Conservation (phyloP, 345 rosid genomes). For the Dipteronia dyeriana region DNA sequence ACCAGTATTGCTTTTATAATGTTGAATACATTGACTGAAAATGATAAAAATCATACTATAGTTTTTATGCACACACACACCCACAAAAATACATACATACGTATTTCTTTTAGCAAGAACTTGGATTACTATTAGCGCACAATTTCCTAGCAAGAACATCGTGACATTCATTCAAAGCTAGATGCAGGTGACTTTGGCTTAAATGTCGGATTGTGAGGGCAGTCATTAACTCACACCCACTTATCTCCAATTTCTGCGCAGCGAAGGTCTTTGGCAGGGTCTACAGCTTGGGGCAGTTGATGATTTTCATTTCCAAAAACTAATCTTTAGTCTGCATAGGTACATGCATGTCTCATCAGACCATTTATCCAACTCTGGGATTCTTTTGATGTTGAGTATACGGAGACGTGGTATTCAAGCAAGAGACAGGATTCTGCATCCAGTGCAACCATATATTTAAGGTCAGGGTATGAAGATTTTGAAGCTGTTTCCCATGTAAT, state of each 20-base stretch:
- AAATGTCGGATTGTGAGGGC: background rate
- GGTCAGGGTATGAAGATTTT: no score
- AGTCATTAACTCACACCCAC: background rate
- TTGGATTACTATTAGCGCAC: no score
- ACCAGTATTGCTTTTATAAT: no score
- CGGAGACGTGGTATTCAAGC: no score
- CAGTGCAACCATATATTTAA: no score
- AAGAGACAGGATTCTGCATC: no score
- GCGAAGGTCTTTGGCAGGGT: background rate
- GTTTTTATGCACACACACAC: no score
- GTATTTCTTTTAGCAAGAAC: no score
- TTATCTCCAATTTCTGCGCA: constrained; percentile 19
- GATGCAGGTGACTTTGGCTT: constrained; percentile 1
- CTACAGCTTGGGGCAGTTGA: background rate
- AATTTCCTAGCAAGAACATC: no score
- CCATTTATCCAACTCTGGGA: constrained; percentile 9
- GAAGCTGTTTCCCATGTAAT: background rate
- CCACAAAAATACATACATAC: no score
- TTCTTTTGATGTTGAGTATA: background rate
- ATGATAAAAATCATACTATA: no score
- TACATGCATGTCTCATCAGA: background rate
- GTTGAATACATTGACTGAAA: no score
- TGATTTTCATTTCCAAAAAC: constrained; percentile 9
- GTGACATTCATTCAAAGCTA: background rate
- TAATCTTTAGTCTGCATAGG: background rate